phyloP scores from a whole-genome alignment of 2,329 filamentous ascomycete species.

The Epichloe baconii region DNA sequence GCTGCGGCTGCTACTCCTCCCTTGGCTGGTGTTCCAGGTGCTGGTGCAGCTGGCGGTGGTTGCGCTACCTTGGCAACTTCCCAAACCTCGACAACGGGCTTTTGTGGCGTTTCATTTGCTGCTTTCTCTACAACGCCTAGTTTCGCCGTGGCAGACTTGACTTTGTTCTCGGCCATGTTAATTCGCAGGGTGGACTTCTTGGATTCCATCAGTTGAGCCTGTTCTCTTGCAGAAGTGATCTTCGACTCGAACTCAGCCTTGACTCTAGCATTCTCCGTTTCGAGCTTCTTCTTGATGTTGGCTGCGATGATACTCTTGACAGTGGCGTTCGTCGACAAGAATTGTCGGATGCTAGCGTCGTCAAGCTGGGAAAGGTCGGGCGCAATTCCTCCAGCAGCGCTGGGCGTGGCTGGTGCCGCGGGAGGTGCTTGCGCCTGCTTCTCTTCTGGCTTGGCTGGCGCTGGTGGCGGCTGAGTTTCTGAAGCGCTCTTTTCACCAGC shows the following conservation, averaged over 20 bases:
- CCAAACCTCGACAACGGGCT: slow-evolving; percentile 79
- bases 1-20: slow-evolving; percentile 5
- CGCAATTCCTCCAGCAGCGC: slow-evolving; percentile 19
- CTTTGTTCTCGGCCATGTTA: slow-evolving; percentile 65
- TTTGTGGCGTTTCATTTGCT: slow-evolving; percentile 71
- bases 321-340: slow-evolving; percentile 42
- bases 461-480: slow-evolving; percentile 16
- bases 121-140: slow-evolving; percentile 68
- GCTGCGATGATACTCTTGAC: slow-evolving; percentile 44
- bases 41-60: slow-evolving; percentile 9
- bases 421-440: slow-evolving; percentile 7
- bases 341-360: slow-evolving; percentile 43
- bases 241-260: slow-evolving; percentile 44
- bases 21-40: slow-evolving; percentile 8
- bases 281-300: slow-evolving; percentile 59
- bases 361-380: slow-evolving; percentile 35
- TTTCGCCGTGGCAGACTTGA: slow-evolving; percentile 53
- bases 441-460: slow-evolving; percentile 26
- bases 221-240: slow-evolving; percentile 39
- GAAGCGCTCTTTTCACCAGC: slow-evolving; percentile 13
- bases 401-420: slow-evolving; percentile 19
- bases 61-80: slow-evolving; percentile 52
- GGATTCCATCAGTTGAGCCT: slow-evolving; percentile 57
- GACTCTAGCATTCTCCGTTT: slow-evolving; percentile 48
- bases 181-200: slow-evolving; percentile 64